Percentiles rank a stretch among this genome's conserved stretches.
phyloP scores from a whole-genome alignment of 257 asterid genomes.

The Solanum paucissectum region DNA sequence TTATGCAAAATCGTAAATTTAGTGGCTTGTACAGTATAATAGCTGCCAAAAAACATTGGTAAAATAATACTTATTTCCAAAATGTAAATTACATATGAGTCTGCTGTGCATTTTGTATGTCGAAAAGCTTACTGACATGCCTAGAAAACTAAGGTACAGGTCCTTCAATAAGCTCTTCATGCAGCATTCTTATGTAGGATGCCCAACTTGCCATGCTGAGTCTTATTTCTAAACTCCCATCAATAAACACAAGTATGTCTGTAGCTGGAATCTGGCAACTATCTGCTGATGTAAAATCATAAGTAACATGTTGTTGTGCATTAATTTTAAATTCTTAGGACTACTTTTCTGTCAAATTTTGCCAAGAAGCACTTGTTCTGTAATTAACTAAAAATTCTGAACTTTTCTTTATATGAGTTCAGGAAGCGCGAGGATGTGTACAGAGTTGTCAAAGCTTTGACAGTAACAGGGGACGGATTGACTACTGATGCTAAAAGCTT shows the following conservation, averaged over 20 bases:
- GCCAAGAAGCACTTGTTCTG: background rate
- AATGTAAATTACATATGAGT: background rate
- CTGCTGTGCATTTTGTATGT: background rate
- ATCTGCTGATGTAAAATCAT: background rate
- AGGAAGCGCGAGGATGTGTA: slow-evolving; percentile 90
- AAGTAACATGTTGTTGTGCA: background rate
- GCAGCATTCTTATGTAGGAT: background rate
- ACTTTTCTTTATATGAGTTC: slow-evolving; percentile 13
- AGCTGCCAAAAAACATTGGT: background rate
- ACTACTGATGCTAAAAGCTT: slow-evolving; percentile 59
- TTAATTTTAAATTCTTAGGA: background rate
- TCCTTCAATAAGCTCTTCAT: background rate
- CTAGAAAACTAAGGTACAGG: background rate
- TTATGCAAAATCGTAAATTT: background rate
- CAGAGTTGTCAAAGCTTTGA: slow-evolving; percentile 70
- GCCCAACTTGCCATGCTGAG: background rate
- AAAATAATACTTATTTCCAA: background rate
- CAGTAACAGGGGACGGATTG: slow-evolving; percentile 49
- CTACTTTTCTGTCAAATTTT: background rate
- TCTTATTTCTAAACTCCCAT: background rate
- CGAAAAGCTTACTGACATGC: background rate
- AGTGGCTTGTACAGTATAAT: background rate
- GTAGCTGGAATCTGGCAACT: background rate
- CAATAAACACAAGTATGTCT: background rate
- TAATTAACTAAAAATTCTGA: background rate